Base-by-base conservation (phyloP, 306 rosid species). In the Gillenia trifoliata region DNA sequence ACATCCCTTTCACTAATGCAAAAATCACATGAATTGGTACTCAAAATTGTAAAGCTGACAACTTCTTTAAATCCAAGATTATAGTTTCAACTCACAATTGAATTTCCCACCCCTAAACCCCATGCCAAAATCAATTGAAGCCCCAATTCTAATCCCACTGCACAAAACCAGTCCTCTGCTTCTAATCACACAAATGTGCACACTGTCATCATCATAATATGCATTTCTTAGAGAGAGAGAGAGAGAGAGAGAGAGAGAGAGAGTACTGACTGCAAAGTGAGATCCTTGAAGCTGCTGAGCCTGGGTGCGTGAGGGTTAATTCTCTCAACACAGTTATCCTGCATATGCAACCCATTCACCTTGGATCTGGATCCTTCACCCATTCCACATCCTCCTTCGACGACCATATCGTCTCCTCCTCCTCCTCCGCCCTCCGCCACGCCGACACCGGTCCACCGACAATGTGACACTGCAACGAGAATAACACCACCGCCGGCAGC, bases 261-360 rank as follows among this genome's bases (percentile, higher is more conserved):
- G 30, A 54, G 4, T 31, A 82, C 92, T 65, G 40, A 92, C 96
- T 86, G 83, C 68, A 78, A 71, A n/a, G n/a, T n/a, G 73, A 93
- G 86, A 87, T 90, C n/a, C 98, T 83, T 87, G 89, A 52, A 93
- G 98, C 80, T 93, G 96, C 73, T 93, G 88, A 52, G 81, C 95
- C 74, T 96, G 75, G 6, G 95, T 84, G 49, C 95, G n/a, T n/a
- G 91, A 70, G 96, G 98, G 67, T 93, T 93, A 67, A 93, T 93
- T 41, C 98, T 10, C 98, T 89, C 64, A 93, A 91, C 77, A 93
- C 89, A n/a, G 56, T 93, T 93, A 3, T 90, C 91, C 16, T 86
- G 95, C 98, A 93, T 93, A 65, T 87, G 95, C 75, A 93, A 75
- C 19, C 98, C 94, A 65, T 90, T 93, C 41, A 79, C n/a, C 79